A percentile compares a stretch with the other conserved stretches of the same genome.
Conservation (phyloP, 1,139 yeast species). For the Protomyces lactucae-debilis region DNA sequence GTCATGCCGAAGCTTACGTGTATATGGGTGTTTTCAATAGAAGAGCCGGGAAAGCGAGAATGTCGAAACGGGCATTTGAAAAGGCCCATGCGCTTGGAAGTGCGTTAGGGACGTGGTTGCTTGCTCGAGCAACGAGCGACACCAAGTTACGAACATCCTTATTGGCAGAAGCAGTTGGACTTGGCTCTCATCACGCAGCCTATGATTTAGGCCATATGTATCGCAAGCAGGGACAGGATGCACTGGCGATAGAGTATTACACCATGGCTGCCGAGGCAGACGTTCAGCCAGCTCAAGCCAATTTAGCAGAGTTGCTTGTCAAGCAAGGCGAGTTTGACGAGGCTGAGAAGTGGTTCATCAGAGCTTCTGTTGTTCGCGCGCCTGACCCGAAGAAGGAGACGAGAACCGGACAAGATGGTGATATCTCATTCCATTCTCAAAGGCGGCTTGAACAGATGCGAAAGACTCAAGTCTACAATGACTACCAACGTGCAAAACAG, state of each 20-base stretch:
- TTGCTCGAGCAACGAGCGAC: slow-evolving; percentile 2
- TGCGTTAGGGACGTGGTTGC: slow-evolving; percentile 3
- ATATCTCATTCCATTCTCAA: neutral
- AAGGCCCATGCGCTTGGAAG: slow-evolving; percentile 13
- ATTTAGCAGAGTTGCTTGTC: slow-evolving; percentile 19
- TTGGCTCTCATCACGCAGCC: slow-evolving; percentile 22
- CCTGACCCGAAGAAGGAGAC: neutral
- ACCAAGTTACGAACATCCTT: neutral
- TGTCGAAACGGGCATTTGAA: slow-evolving; percentile 3
- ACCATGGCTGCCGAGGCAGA: slow-evolving; percentile 23
- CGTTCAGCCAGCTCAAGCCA: slow-evolving; percentile 15
- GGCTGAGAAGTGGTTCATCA: slow-evolving; percentile 21
- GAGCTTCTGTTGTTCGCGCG: neutral
- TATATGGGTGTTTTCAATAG: slow-evolving; percentile 1
- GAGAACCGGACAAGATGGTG: neutral
- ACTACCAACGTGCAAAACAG: neutral
- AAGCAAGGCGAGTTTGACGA: slow-evolving; percentile 3
- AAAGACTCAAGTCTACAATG: neutral
- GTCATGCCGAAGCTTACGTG: slow-evolving; percentile 9
- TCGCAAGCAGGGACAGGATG: slow-evolving; percentile 6
- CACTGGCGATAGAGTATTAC: slow-evolving; percentile 22
- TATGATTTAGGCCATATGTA: slow-evolving; percentile 24
- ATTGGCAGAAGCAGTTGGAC: slow-evolving; percentile 12
- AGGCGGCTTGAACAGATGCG: neutral
- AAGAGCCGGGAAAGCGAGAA: neutral